These are phyloP conservation scores for Pythium brachiatum DNA, from an alignment of 352 stramenopile species.

Conservation along the genomic window DNA sequence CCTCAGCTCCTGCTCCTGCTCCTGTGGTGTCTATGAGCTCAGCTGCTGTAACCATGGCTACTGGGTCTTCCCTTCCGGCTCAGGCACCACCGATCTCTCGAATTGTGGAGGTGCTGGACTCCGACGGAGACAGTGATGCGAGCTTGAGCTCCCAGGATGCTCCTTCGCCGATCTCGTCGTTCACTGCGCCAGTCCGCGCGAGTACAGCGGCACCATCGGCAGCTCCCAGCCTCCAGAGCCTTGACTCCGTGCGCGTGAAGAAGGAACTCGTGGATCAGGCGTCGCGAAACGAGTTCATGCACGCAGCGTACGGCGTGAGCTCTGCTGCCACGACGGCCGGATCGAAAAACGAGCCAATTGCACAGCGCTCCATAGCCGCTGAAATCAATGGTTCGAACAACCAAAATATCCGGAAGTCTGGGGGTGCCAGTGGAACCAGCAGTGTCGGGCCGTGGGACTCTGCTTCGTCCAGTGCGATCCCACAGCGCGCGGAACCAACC, in stretches of 20 bases:
- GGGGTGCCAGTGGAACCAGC: neutral
- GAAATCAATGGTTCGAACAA: neutral
- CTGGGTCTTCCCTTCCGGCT: neutral
- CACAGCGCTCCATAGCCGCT: neutral
- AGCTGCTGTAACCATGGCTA: neutral
- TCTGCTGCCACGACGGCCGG: neutral
- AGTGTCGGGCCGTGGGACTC: neutral
- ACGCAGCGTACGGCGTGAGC: neutral
- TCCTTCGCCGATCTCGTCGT: neutral
- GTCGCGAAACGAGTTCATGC: slow-evolving; percentile 4
- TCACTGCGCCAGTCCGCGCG: neutral
- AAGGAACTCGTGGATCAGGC: slow-evolving; percentile 21
- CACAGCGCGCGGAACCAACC: neutral
- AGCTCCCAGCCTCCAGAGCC: slow-evolving; percentile 3
- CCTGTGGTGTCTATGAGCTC: too few relatives aligned
- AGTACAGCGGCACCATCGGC: neutral
- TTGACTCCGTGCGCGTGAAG: slow-evolving; percentile 18
- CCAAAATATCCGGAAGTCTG: slow-evolving; percentile 1
- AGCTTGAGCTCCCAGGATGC: neutral
- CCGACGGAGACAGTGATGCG: neutral
- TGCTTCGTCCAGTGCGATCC: neutral
- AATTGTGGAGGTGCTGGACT: neutral
- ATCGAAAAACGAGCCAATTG: neutral
- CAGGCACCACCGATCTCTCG: neutral
- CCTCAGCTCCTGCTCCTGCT: neutral